Base-by-base conservation (phyloP, 768 basidiomycete genomes). In the Agaricus blazei region DNA sequence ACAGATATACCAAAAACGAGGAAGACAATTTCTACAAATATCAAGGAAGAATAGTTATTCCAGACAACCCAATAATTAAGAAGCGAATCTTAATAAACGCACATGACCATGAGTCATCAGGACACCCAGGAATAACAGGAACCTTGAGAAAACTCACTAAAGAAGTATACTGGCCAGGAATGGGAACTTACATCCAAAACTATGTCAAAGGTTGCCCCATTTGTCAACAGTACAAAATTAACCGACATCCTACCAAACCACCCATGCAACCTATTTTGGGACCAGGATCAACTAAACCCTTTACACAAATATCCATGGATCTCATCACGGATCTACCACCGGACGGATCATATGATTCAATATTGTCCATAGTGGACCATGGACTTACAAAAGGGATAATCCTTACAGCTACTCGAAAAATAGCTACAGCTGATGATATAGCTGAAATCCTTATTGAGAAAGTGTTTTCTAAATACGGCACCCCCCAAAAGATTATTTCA, bases 161-260 rank as follows among this genome's bases (percentile, higher is more conserved):
- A 38, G n/a, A 59, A 1, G 59, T 59, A 28, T 67, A 58, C 45
- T 67, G 64, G 66, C 66, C 64, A 9, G 60, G 59, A 52, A 59
- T 64, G 55, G 12, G 50, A 0, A 40, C 12, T 1, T 63, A 59
- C 27, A 31, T 64, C 31, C 56, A 60, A 5, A 45, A 64, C 5
- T 67, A 65, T 48, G 47, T 67, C 12, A 34, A 59, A 44, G 63
- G 62, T 24, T 67, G 66, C 23, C 44, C 7, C 1, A 43, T 5
- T 1, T 66, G 65, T 29, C 67, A 68, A 58, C 58, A 62, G 47
- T 49, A 24, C 42, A 59, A 59, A n/a, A 59, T 59, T 26, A 59
- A 52, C 15, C 1, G 45, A 47, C 9, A 26, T 8, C 64, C 60
- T 2, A 26, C 42, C 8, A 58, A 61, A 45, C 54, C 59, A 2